Evolutionary conservation across 495 filamentous ascomycete genomes (phyloP), one percentile per base, ranked within the genome.

Genomic region (Corynascus novoguineensis): DNA sequence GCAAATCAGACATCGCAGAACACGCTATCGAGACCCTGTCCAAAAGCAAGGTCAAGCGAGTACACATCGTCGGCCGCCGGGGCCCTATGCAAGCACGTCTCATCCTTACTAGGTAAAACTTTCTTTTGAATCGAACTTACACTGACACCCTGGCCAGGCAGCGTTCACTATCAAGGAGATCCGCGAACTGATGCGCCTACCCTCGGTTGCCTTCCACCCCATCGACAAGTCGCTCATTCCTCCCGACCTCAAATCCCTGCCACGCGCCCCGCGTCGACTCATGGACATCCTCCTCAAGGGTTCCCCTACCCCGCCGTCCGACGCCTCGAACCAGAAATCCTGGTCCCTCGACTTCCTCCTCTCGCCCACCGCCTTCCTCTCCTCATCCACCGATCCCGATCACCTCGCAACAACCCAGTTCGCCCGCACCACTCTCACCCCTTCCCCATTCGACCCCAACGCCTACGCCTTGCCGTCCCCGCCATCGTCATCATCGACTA

Each of bases 81-180:
- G 93, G 93, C 0, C 88, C 90, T 0, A 77, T 96, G 74, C 92
- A 96, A 78, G 86, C 86, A 42, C 40, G 66, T 63, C 14, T 51
- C 28, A 17, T 15, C 19, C 15, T 2, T 17, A 5, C 15, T n/a
- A n/a, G n/a, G n/a, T n/a, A n/a, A n/a, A n/a, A n/a, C 11, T 2
- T 40, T 38, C 1, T 29, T 6, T 11, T 27, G 31, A 22, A 5
- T 38, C 12, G 4, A 22, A 3, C 12, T 4, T 8, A 8, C 29
- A 63, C 60, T 24, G 38, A 53, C 21, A 25, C 5, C 12, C 19
- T 50, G 15, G 40, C 5, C 60, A 92, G 84, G 91, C 89, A 12
- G 79, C 93, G 0, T 97, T 96, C 67, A 96, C 95, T 0, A 92
- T 95, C 59, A 97, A 95, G 68, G 93, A 98, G 68, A 70, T 89